Evolutionary conservation across 805 yeast species (phyloP).

Genomic region (Candida stauntonica): DNA sequence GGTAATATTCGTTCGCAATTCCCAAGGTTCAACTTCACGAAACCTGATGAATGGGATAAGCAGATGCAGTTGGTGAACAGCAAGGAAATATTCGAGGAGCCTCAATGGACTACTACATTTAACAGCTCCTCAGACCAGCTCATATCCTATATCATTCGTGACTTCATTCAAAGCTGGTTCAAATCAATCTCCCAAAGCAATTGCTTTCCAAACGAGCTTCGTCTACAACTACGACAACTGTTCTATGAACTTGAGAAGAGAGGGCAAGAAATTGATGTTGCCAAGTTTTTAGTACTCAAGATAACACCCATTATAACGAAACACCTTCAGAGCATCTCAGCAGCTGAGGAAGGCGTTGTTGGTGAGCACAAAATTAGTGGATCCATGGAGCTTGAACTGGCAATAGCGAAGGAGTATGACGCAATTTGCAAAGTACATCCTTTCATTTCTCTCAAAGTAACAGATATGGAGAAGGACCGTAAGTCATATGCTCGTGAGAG

Average conservation of each 20-base stretch:
- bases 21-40: conserved; percentile 27
- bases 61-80: conserved; percentile 19
- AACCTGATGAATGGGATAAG: conserved; percentile 28
- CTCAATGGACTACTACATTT: conserved; percentile 7
- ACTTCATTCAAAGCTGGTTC: conserved; percentile 59
- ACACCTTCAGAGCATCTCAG: conserved; percentile 52
- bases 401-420: conserved; percentile 38
- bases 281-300: conserved; percentile 52
- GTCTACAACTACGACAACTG: conserved; percentile 38
- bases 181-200: conserved; percentile 36
- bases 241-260: conserved; percentile 39
- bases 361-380: conserved; percentile 29
- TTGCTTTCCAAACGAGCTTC: conserved; percentile 39
- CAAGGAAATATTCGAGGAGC: conserved; percentile 9
- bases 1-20: conserved; percentile 9
- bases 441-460: conserved; percentile 40
- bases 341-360: conserved; percentile 33
- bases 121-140: conserved; percentile 44
- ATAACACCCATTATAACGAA: conserved; percentile 61
- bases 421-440: conserved; percentile 48
- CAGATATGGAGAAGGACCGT: conserved; percentile 37
- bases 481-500: conserved; percentile 45
- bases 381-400: conserved; percentile 35
- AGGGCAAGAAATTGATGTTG: conserved; percentile 43
- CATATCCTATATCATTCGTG: conserved; percentile 41